These are phyloP conservation scores for Apiotrichum laibachii DNA, from an alignment of 1,284 basidiomycete species.

Conservation along the genomic window DNA sequence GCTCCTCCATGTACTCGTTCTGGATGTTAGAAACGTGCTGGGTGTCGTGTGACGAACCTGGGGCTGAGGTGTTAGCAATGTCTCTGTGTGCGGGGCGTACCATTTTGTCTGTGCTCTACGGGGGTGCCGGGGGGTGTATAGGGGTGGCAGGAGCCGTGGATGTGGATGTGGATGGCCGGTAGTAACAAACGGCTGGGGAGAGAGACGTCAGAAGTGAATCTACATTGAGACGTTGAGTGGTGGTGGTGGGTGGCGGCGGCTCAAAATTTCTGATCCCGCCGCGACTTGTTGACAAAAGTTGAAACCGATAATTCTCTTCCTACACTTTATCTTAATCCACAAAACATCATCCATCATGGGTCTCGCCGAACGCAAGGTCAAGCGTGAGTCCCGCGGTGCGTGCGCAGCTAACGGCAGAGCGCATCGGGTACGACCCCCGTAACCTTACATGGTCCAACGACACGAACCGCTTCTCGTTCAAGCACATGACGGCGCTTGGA, in stretches of 20 bases:
- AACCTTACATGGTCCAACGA: constrained; percentile 53
- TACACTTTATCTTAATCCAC: background rate
- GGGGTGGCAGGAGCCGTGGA: constrained; percentile 4
- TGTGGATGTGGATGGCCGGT: constrained; percentile 6
- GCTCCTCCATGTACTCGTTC: constrained; percentile 54
- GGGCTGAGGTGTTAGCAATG: constrained; percentile 34
- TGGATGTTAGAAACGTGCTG: constrained; percentile 22
- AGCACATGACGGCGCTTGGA: constrained; percentile 51
- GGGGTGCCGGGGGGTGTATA: background rate
- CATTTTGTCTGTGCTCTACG: constrained; percentile 24
- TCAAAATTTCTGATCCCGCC: constrained; percentile 28
- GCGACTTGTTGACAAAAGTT: constrained; percentile 11
- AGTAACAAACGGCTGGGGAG: constrained; percentile 13
- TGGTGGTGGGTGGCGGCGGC: constrained; percentile 8
- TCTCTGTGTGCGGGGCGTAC: constrained; percentile 11
- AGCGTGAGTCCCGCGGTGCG: constrained; percentile 37
- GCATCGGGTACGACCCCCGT: constrained; percentile 51
- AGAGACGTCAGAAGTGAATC: background rate
- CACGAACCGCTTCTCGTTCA: constrained; percentile 50
- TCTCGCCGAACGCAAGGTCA: constrained; percentile 50
- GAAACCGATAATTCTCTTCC: background rate
- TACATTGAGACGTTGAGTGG: background rate
- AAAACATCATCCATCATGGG: constrained; percentile 39
- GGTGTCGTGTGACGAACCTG: constrained; percentile 32
- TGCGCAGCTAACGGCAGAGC: constrained; percentile 28